Evolutionary conservation across 345 rosid species (phyloP).

Genomic region (Camelina sativa): DNA sequence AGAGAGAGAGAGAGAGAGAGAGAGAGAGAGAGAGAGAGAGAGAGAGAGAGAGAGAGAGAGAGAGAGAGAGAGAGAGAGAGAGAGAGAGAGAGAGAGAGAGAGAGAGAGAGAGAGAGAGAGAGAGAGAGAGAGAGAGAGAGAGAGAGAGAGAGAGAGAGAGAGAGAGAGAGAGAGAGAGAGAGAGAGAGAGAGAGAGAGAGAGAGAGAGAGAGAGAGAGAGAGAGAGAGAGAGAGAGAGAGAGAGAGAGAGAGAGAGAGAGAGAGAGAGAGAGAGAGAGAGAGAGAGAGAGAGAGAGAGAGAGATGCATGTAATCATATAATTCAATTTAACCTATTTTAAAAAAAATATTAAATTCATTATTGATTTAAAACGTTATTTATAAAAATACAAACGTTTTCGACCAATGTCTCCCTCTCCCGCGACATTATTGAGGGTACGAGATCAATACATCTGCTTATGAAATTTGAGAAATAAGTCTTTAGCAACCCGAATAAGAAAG

Average conservation of each 20-base stretch:
- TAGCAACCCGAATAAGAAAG: not conserved
- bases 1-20: not conserved
- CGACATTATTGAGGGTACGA: not conserved
- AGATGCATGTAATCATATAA: not conserved
- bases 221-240: not conserved
- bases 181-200: not conserved
- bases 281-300: not conserved
- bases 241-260: not conserved
- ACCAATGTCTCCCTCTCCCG: not conserved
- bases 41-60: not conserved
- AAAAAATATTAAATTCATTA: not conserved
- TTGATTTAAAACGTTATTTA: not conserved
- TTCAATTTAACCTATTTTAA: not conserved
- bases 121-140: not conserved
- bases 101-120: not conserved
- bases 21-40: not conserved
- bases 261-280: not conserved
- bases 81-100: not conserved
- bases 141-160: not conserved
- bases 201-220: not conserved
- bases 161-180: not conserved
- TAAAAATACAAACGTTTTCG: not conserved
- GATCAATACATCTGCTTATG: not conserved
- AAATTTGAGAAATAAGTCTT: not conserved
- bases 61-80: not conserved